Base-by-base conservation (phyloP, 2,329 filamentous ascomycete genomes). In the Cordyceps cicadae region DNA sequence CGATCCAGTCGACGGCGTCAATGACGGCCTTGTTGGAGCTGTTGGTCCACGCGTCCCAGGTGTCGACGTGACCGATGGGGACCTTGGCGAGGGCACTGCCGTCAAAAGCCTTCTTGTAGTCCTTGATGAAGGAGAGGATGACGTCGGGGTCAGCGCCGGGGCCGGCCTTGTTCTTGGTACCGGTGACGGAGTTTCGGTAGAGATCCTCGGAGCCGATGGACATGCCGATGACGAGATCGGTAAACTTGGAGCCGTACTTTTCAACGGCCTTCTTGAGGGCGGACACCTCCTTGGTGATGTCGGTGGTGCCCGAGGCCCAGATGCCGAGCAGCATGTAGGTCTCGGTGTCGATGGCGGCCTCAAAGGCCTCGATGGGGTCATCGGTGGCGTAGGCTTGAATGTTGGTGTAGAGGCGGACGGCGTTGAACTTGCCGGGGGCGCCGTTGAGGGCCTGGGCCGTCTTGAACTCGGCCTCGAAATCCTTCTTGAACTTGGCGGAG, bases 351-450 rank as follows among this genome's bases (percentile, higher is more conserved):
- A 87, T 77, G 67, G 86, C 86, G 41, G 86, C 86, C 75, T 90
- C 89, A 75, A 93, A 84, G 48, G 92, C 92, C 77, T 90, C 78
- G 70, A 96, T 79, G 57, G 91, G 92, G 73, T 93, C 88, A 67
- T 83, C 81, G 77, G 89, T 81, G 69, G 87, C 77, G 73, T 83
- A 77, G 69, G 80, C 80, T 72, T 84, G 81, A 70, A 87, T 83
- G 77, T 83, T 86, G 70, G 87, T 89, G 79, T 89, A 88, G 37
- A 87, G 77, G 57, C 85, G 82, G 65, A 85, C 79, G 62, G 81
- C 76, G 67, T 79, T 82, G 76, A 85, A 86, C 65, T 73, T 74
- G 62, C 81, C 81, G 11, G 82, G 81, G 29, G 81, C 74, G 61
- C 73, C 73, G 62, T 70, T 67, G 45, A 79, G 74, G 63, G 68